Conservation (phyloP, 106 monocot species). For the Phalaenopsis aphrodite region DNA sequence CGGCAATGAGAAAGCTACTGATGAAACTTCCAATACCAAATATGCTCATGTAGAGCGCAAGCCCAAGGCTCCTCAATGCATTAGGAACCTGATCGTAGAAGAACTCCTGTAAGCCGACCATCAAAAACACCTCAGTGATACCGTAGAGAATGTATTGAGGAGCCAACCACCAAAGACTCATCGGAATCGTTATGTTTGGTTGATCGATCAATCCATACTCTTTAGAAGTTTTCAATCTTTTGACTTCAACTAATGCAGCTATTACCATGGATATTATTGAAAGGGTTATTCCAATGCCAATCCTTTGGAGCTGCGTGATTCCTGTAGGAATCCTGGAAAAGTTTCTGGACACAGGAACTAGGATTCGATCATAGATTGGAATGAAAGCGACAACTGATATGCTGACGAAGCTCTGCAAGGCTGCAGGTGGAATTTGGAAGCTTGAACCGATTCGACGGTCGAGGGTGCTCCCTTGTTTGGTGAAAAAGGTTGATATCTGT, state of each 20-base stretch:
- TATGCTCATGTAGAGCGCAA: constrained; percentile 46
- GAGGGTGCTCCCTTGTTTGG: constrained; percentile 1
- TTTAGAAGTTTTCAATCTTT: neutral
- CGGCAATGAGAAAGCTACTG: constrained; percentile 33
- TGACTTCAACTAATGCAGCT: neutral
- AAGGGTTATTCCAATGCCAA: neutral
- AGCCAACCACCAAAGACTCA: constrained; percentile 56
- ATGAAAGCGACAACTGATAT: neutral
- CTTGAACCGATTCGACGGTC: neutral
- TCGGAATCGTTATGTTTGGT: constrained; percentile 32
- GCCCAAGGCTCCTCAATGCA: constrained; percentile 38
- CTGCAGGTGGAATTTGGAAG: constrained; percentile 6
- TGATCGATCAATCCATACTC: constrained; percentile 20
- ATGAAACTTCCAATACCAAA: constrained; percentile 41
- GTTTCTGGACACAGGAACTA: neutral
- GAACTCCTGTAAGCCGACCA: constrained; percentile 53
- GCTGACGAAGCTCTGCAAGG: neutral
- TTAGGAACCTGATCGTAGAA: constrained; percentile 57
- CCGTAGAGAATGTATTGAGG: constrained; percentile 47
- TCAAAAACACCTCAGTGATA: constrained; percentile 27
- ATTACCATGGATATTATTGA: neutral
- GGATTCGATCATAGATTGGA: neutral
- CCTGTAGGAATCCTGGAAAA: neutral
- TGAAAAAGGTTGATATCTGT: constrained; percentile 3
- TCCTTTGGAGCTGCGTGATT: neutral